Evolutionary conservation across 768 basidiomycete species (phyloP).

Genomic region (Termitomyces sp.): DNA sequence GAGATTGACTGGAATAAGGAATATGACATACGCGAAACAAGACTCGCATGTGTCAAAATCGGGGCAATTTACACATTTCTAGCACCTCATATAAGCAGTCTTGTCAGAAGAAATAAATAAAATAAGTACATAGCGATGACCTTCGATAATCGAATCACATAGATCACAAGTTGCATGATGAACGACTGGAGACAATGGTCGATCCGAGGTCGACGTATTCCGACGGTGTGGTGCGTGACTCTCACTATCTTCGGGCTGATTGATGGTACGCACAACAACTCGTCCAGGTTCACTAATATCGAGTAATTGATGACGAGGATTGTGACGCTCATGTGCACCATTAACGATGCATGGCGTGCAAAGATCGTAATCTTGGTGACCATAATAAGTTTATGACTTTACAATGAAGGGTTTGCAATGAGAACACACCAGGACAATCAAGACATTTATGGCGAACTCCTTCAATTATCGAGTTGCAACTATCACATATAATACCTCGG

Average conservation of each 20-base stretch:
- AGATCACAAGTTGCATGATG: constrained; percentile 75
- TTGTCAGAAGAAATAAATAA: not conserved
- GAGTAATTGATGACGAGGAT: constrained; percentile 68
- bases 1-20: not conserved
- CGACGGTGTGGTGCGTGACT: not conserved
- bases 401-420: not conserved
- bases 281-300: constrained; percentile 63
- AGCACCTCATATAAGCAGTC: not conserved
- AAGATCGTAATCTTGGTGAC: constrained; percentile 63
- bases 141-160: constrained; percentile 68
- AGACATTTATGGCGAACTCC: constrained; percentile 80
- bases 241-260: constrained; percentile 34
- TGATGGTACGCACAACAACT: constrained; percentile 61
- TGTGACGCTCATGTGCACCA: constrained; percentile 49
- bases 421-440: constrained; percentile 59
- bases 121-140: constrained; percentile 64
- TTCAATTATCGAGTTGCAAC: constrained; percentile 50
- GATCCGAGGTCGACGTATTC: not conserved
- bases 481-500: constrained; percentile 60
- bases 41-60: constrained; percentile 75
- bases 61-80: constrained; percentile 84
- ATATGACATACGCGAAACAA: constrained; percentile 55
- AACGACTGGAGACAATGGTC: constrained; percentile 23
- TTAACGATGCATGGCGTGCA: constrained; percentile 54
- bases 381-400: not conserved